Evolutionary conservation across 1,139 yeast genomes (phyloP), one percentile per base, ranked within the genome.

Genomic region (Saccharomyces hybrid): DNA sequence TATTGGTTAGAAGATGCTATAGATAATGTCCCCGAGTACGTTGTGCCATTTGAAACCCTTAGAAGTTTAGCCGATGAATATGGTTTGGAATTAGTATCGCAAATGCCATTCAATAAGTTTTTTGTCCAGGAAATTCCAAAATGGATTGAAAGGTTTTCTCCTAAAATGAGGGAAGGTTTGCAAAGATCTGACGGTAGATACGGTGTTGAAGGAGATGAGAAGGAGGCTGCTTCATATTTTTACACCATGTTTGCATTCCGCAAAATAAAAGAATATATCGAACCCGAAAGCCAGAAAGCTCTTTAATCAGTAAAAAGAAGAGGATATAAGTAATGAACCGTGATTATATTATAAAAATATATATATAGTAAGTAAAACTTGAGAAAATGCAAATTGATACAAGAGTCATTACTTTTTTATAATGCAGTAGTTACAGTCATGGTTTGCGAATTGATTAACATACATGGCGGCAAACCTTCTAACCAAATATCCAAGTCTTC

Each of bases 1-100:
- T 93, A 88, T 68, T 88, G 78, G 73, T 74, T 93, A 57, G 84
- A 84, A 61, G 99, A 93, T 72, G 99, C 99, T 0, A 95, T 93
- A 50, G 97, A 89, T 60, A 85, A 93, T 65, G 97, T 93, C 7
- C 98, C 98, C 0, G 99, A 93, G 67, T 93, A 88, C 66, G 95
- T 93, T n/a, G 97, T 93, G 5, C 99, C 98, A 0, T 90, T 93
- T 72, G 97, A 93, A 64, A 81, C 86, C 0, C 80, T 93, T 57
- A 78, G 96, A 68, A 81, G 85, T 57, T 73, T 90, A 52, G 95
- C 96, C 50, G 91, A 86, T 67, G 96, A 89, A 58, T 87, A 84
- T 68, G 89, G 90, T 26, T 72, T 93, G 62, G 84, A 82, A 54
- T 73, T 95, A 57, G 79, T 84, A 56, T 82, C 82, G 63, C 85